phyloP scores from a whole-genome alignment of 306 rosid species.

The Bauhinia variegata region DNA sequence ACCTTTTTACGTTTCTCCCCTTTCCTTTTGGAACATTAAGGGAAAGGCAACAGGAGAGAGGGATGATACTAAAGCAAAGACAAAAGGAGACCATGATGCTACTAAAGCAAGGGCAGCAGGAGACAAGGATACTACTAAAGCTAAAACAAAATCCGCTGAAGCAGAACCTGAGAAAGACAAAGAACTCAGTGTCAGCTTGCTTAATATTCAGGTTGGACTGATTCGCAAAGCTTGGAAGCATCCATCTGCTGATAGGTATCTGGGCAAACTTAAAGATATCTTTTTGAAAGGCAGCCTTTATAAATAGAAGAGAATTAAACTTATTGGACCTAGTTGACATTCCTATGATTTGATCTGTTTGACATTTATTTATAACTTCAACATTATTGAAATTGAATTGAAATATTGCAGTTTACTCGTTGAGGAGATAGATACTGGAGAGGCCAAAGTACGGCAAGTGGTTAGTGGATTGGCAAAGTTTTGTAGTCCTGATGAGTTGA shows the following conservation, averaged over 20 bases:
- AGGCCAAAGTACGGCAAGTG: slow-evolving; percentile 82
- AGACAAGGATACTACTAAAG: slow-evolving; percentile 55
- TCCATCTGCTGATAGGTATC: slow-evolving; percentile 95
- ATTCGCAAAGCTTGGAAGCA: slow-evolving; percentile 95
- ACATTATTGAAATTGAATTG: slow-evolving; percentile 22
- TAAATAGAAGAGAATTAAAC: slow-evolving; percentile 20
- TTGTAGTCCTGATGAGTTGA: slow-evolving; percentile 78
- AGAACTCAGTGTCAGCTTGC: slow-evolving; percentile 85
- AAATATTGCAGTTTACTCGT: slow-evolving; percentile 73
- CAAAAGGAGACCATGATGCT: slow-evolving; percentile 50
- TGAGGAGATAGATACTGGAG: slow-evolving; percentile 97
- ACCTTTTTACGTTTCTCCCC: slow-evolving; percentile 22
- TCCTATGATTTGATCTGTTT: slow-evolving; percentile 27
- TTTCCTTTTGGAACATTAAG: slow-evolving; percentile 44
- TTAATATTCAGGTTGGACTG: slow-evolving; percentile 86
- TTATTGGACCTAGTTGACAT: slow-evolving; percentile 1
- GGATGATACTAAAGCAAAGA: slow-evolving; percentile 53
- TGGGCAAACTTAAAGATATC: slow-evolving; percentile 1
- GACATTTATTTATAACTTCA: slow-evolving; percentile 19
- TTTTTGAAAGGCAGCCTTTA: background rate
- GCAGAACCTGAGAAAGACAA: slow-evolving; percentile 66
- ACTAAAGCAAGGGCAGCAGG: slow-evolving; percentile 47
- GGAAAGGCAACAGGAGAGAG: slow-evolving; percentile 54
- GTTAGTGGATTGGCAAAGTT: slow-evolving; percentile 94
- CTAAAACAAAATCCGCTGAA: slow-evolving; percentile 61